A percentile compares a stretch with the other conserved stretches of the same genome.
Evolutionary conservation across 257 asterid species (phyloP).

Genomic region (Forsythia suspensa): DNA sequence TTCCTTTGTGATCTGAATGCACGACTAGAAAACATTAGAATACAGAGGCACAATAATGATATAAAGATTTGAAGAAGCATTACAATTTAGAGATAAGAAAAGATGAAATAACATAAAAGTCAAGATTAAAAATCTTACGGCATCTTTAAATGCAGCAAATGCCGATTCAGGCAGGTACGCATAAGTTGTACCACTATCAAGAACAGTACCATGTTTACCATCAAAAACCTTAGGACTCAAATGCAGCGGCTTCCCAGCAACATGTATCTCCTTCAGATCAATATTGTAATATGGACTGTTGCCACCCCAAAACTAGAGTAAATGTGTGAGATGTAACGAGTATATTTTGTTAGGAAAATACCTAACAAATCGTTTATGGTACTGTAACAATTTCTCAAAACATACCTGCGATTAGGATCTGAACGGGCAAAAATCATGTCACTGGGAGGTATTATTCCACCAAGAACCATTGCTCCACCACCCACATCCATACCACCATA

Average conservation of each 20-base stretch:
- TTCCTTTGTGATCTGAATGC: constrained; percentile 69
- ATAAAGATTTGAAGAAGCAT: background rate
- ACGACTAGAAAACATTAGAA: constrained; percentile 27
- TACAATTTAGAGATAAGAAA: background rate
- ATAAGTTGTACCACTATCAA: constrained; percentile 98
- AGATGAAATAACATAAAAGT: constrained; percentile 25
- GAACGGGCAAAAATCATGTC: constrained; percentile 85
- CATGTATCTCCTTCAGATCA: constrained; percentile 91
- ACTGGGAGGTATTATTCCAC: constrained; percentile 72
- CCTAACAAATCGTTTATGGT: constrained; percentile 58
- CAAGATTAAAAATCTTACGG: constrained; percentile 59
- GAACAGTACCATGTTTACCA: constrained; percentile 87
- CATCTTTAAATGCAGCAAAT: constrained; percentile 75
- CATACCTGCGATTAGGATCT: constrained; percentile 90
- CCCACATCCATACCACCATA: constrained; percentile 99
- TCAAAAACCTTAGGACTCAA: constrained; percentile 68
- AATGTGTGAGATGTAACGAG: constrained; percentile 95
- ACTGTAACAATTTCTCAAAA: constrained; percentile 37
- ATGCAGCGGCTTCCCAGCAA: constrained; percentile 88
- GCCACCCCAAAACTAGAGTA: constrained; percentile 99
- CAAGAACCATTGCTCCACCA: constrained; percentile 99
- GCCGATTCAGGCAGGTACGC: constrained; percentile 95
- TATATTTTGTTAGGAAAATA: constrained; percentile 75
- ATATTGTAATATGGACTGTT: constrained; percentile 99
- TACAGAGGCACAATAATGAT: background rate